phyloP scores from a whole-genome alignment of 495 filamentous ascomycete genomes.

The Evansstolkia leycettana region DNA sequence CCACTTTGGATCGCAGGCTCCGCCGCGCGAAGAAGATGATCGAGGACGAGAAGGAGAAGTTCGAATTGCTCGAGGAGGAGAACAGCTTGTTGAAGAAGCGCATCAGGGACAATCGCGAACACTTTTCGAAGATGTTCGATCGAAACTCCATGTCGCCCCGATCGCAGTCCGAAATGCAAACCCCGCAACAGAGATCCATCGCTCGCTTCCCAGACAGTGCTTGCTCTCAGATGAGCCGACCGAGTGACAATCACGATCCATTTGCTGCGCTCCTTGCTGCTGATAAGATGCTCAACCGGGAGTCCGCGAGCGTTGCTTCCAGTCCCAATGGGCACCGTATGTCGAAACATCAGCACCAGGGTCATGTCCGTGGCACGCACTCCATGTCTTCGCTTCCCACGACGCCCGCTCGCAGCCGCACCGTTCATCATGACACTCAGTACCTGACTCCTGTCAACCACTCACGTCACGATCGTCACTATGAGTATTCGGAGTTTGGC shows the following conservation, averaged over 20 bases:
- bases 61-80: constrained; percentile 46
- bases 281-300: constrained; percentile 61
- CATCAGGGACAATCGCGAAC: constrained; percentile 77
- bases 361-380: constrained; percentile 56
- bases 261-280: constrained; percentile 68
- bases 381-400: constrained; percentile 72
- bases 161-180: constrained; percentile 32
- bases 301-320: constrained; percentile 54
- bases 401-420: constrained; percentile 46
- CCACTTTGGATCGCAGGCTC: constrained; percentile 47
- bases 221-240: constrained; percentile 23
- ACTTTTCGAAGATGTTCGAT: constrained; percentile 58
- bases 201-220: constrained; percentile 34
- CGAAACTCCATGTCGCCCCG: constrained; percentile 33
- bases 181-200: constrained; percentile 31
- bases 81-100: constrained; percentile 65
- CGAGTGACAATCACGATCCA: constrained; percentile 34
- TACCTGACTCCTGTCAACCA: constrained; percentile 46
- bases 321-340: constrained; percentile 38
- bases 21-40: constrained; percentile 66
- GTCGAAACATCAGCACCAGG: constrained; percentile 34
- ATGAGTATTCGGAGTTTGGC: constrained; percentile 12
- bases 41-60: constrained; percentile 46
- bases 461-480: constrained; percentile 31
- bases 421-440: constrained; percentile 30